Conservation (phyloP, 2,329 filamentous ascomycete genomes). For the Cercospora sp. region DNA sequence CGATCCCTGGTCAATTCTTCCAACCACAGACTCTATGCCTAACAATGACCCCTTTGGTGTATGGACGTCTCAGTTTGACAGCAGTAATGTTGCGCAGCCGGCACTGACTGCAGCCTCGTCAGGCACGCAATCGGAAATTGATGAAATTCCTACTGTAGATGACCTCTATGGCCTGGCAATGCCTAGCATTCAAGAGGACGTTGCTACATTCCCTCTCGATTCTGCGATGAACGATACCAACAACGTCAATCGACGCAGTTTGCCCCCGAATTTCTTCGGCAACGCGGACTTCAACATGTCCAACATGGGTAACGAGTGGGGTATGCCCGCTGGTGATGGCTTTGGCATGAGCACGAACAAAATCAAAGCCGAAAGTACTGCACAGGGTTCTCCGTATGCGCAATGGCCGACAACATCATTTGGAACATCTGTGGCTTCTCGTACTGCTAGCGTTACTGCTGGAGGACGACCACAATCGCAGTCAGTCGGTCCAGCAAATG, state of each 20-base stretch:
- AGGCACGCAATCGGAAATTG: constrained; percentile 42
- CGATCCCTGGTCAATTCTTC: constrained; percentile 36
- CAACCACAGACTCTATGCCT: constrained; percentile 34
- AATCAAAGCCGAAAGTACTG: constrained; percentile 16
- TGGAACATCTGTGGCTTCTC: constrained; percentile 20
- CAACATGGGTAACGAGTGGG: constrained; percentile 27
- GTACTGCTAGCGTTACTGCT: constrained; percentile 16
- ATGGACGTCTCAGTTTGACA: constrained; percentile 34
- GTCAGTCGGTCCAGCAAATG: constrained; percentile 32
- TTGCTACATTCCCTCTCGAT: constrained; percentile 22
- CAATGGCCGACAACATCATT: constrained; percentile 29
- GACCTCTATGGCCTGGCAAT: constrained; percentile 36
- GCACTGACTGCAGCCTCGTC: constrained; percentile 42
- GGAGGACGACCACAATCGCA: constrained; percentile 31
- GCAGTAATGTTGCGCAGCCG: constrained; percentile 35
- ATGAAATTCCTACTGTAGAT: constrained; percentile 40
- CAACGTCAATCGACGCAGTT: constrained; percentile 34
- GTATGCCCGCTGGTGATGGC: constrained; percentile 16
- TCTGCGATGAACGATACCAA: constrained; percentile 11
- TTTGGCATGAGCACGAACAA: constrained; percentile 18
- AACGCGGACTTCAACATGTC: constrained; percentile 29
- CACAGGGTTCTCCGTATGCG: constrained; percentile 21
- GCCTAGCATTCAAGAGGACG: constrained; percentile 37
- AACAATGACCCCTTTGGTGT: constrained; percentile 39
- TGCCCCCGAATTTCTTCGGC: constrained; percentile 37